Percentiles rank a stretch among this genome's conserved stretches.
Conservation (phyloP, 352 stramenopile species). For the Pythium periplocum region DNA sequence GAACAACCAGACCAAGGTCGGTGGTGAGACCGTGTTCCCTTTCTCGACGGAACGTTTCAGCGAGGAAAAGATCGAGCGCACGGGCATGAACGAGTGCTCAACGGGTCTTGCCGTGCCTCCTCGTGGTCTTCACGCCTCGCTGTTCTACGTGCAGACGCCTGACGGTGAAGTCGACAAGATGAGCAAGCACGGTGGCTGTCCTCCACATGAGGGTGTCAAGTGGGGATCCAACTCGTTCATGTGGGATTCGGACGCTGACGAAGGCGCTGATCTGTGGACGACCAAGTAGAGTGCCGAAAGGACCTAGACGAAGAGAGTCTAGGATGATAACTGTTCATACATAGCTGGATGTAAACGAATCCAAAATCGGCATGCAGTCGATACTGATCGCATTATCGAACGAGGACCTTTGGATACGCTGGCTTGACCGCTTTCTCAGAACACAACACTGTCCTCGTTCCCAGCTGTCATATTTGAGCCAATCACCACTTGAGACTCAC, state of each 20-base stretch:
- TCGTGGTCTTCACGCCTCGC: conserved; percentile 57
- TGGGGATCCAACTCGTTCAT: conserved; percentile 86
- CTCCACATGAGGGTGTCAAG: conserved; percentile 81
- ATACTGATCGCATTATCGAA: too few species aligned
- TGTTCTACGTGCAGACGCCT: conserved; percentile 84
- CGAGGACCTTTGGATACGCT: too few species aligned
- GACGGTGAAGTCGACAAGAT: conserved; percentile 71
- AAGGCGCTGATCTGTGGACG: conserved; percentile 76
- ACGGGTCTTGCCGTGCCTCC: conserved; percentile 68
- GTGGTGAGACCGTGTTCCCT: conserved; percentile 98
- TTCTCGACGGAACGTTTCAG: conserved; percentile 71
- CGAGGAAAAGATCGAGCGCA: conserved; percentile 61
- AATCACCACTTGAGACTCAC: too few species aligned
- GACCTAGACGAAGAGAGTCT: too few species aligned
- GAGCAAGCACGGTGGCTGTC: conserved; percentile 78
- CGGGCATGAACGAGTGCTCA: conserved; percentile 81
- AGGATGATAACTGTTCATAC: too few species aligned
- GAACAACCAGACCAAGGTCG: conserved; percentile 91
- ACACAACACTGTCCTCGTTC: too few species aligned
- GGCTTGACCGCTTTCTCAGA: too few species aligned
- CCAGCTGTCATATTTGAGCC: too few species aligned
- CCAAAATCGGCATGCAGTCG: too few species aligned
- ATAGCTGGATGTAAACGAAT: too few species aligned
- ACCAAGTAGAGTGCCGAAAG: conserved; percentile 39
- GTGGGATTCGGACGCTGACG: conserved; percentile 80